Evolutionary conservation across 2,329 filamentous ascomycete genomes (phyloP).

Genomic region (Aspergillus alliaceus): DNA sequence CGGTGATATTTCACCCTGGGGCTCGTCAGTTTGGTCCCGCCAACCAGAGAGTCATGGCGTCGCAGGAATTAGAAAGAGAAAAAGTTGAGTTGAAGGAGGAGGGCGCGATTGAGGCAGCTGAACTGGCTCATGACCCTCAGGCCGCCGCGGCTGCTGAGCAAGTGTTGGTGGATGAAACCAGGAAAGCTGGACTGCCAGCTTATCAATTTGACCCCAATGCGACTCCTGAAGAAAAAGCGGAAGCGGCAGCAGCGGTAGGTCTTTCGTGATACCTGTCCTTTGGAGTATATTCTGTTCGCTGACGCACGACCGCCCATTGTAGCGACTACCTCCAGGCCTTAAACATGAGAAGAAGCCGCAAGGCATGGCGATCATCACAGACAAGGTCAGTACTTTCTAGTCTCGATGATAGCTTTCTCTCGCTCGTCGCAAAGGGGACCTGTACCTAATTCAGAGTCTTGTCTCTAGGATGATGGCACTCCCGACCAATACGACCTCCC

Average conservation of each 20-base stretch:
- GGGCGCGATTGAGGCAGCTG: conserved; percentile 74
- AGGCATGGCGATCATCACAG: conserved; percentile 64
- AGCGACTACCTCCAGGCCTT: conserved; percentile 66
- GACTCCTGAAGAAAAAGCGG: conserved; percentile 77
- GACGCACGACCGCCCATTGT: conserved; percentile 15
- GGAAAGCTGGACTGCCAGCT: conserved; percentile 74
- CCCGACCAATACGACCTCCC: conserved; percentile 75
- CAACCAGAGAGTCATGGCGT: conserved; percentile 28
- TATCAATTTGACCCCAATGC: conserved; percentile 88
- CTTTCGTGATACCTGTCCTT: not conserved
- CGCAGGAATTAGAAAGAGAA: conserved; percentile 25
- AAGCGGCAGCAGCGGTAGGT: conserved; percentile 74
- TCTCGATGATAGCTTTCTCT: not conserved
- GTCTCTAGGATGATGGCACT: conserved; percentile 61
- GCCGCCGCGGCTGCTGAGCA: conserved; percentile 71
- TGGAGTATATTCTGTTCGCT: not conserved
- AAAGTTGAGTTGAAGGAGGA: conserved; percentile 75
- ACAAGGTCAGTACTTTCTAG: conserved; percentile 65
- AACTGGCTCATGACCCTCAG: conserved; percentile 58
- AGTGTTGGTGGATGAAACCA: conserved; percentile 73
- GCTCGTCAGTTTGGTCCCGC: conserved; percentile 7
- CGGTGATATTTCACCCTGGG: conserved; percentile 18
- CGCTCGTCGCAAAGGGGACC: not conserved
- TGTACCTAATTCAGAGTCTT: not conserved
- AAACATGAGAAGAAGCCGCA: conserved; percentile 50